These are phyloP conservation scores for Calocybe cyanea DNA, from an alignment of 768 basidiomycete species.

Conservation along the genomic window DNA sequence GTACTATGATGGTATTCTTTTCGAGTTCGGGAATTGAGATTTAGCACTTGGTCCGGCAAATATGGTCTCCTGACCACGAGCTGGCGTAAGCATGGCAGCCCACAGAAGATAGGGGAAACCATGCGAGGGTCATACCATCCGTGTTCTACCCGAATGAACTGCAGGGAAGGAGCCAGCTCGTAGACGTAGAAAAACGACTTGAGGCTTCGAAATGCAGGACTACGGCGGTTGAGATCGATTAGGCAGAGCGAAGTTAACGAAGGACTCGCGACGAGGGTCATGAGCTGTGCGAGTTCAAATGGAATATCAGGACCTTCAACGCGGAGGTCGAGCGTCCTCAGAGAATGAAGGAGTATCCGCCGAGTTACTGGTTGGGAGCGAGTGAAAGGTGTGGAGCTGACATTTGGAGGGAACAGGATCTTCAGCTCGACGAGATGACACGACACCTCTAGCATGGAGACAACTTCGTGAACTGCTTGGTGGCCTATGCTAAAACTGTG, in stretches of 20 bases:
- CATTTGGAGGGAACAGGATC: slow-evolving; percentile 48
- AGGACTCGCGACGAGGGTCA: slow-evolving; percentile 48
- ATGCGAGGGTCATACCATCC: slow-evolving; percentile 45
- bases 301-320: slow-evolving; percentile 57
- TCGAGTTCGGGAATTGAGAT: slow-evolving; percentile 17
- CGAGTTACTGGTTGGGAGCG: slow-evolving; percentile 24
- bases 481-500: slow-evolving; percentile 62
- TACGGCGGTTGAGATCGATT: slow-evolving; percentile 36
- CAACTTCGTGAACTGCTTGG: slow-evolving; percentile 53
- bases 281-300: slow-evolving; percentile 50
- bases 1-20: slow-evolving; percentile 10
- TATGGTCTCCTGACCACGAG: slow-evolving; percentile 31
- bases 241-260: slow-evolving; percentile 45
- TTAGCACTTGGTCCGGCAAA: slow-evolving; percentile 29
- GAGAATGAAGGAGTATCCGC: slow-evolving; percentile 38
- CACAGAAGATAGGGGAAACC: slow-evolving; percentile 30
- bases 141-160: slow-evolving; percentile 35
- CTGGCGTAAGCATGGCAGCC: slow-evolving; percentile 29
- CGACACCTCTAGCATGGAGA: slow-evolving; percentile 56
- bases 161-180: slow-evolving; percentile 35
- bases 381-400: slow-evolving; percentile 17
- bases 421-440: slow-evolving; percentile 48
- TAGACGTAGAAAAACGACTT: slow-evolving; percentile 44
- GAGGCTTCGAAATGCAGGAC: slow-evolving; percentile 39
- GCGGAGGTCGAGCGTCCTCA: slow-evolving; percentile 44